These are phyloP conservation scores for Prunus mongolica DNA, from an alignment of 306 rosid species.

Conservation along the genomic window DNA sequence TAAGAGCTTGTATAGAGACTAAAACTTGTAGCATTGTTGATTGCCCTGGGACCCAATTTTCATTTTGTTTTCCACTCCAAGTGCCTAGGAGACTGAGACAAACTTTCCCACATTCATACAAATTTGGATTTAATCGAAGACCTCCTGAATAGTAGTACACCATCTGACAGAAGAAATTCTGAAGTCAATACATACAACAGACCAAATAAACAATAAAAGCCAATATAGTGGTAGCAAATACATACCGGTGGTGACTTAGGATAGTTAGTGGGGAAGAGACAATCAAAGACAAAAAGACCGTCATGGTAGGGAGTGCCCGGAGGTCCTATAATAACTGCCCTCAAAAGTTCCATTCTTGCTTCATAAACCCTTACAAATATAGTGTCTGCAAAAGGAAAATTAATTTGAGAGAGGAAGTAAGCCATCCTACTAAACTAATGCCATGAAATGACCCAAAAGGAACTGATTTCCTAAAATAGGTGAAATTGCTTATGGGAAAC, in stretches of 20 bases:
- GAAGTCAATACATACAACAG: slow-evolving; percentile 13
- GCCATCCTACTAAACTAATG: neutral
- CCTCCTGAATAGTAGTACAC: slow-evolving; percentile 84
- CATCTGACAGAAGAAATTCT: slow-evolving; percentile 43
- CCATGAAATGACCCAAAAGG: neutral
- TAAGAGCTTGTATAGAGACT: slow-evolving; percentile 81
- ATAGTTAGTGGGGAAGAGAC: slow-evolving; percentile 54
- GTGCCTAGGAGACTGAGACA: slow-evolving; percentile 88
- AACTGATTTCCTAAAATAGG: slow-evolving; percentile 7
- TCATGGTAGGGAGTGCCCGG: slow-evolving; percentile 84
- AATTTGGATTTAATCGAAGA: slow-evolving; percentile 75
- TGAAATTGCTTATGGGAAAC: slow-evolving; percentile 1
- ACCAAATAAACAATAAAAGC: neutral
- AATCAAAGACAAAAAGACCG: slow-evolving; percentile 80
- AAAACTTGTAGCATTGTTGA: slow-evolving; percentile 89
- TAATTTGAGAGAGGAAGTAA: slow-evolving; percentile 8
- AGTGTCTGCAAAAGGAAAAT: slow-evolving; percentile 42
- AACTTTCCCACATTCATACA: slow-evolving; percentile 70
- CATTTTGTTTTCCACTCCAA: slow-evolving; percentile 56
- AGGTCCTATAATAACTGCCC: slow-evolving; percentile 77
- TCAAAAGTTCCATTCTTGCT: slow-evolving; percentile 68
- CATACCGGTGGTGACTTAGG: slow-evolving; percentile 75
- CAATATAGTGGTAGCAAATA: slow-evolving; percentile 15
- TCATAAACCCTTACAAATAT: slow-evolving; percentile 74
- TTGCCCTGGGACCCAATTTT: slow-evolving; percentile 65